These are phyloP conservation scores for Pleurotus citrinopileatus DNA, from an alignment of 768 basidiomycete species.

Conservation along the genomic window DNA sequence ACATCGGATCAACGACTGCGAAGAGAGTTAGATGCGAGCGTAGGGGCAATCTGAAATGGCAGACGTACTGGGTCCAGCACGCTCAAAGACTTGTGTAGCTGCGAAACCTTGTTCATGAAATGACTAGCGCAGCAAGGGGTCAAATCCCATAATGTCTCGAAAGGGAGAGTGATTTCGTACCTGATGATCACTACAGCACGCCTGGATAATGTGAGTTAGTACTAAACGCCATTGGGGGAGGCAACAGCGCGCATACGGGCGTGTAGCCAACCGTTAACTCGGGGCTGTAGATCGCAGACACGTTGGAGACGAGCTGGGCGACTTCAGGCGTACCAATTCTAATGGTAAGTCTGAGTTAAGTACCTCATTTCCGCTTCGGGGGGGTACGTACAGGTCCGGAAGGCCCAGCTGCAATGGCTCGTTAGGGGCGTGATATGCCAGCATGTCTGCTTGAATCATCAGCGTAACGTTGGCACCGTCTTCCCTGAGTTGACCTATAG, in stretches of 20 bases:
- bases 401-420: conserved; percentile 86
- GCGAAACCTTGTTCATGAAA: conserved; percentile 84
- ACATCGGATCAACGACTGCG: conserved; percentile 83
- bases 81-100: conserved; percentile 85
- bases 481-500: conserved; percentile 54
- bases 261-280: conserved; percentile 72
- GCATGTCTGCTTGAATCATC: conserved; percentile 93
- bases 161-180: conserved; percentile 26
- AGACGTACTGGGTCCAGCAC: conserved; percentile 68
- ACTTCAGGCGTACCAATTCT: conserved; percentile 83
- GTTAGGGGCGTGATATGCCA: conserved; percentile 73
- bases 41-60: neutral
- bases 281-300: conserved; percentile 79
- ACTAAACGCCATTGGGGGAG: neutral
- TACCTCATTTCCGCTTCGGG: neutral
- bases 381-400: conserved; percentile 56
- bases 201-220: conserved; percentile 30
- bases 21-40: conserved; percentile 3
- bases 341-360: conserved; percentile 8
- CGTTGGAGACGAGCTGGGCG: conserved; percentile 67
- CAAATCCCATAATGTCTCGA: neutral
- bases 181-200: conserved; percentile 93
- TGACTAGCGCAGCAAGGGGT: conserved; percentile 43
- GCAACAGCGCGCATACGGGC: conserved; percentile 33
- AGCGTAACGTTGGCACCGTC: conserved; percentile 66